These are phyloP conservation scores for Arthrobotrys iridis DNA, from an alignment of 2,329 filamentous ascomycete genomes.

Conservation along the genomic window DNA sequence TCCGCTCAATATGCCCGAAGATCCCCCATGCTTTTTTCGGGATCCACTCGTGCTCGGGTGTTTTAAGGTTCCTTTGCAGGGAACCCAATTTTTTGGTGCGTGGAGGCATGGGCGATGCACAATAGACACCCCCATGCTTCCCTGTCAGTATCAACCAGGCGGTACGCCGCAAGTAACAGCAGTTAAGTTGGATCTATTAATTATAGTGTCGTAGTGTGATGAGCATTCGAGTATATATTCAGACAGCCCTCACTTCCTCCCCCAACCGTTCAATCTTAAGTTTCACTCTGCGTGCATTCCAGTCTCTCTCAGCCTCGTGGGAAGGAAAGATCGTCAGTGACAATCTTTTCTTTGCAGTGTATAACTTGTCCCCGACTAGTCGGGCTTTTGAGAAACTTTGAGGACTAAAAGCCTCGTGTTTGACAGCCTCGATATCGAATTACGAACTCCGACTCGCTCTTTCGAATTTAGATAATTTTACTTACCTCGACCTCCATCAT, in stretches of 20 bases:
- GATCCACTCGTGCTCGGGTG: constrained; percentile 52
- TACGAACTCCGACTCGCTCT: background rate
- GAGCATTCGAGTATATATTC: constrained; percentile 48
- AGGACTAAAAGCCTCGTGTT: constrained; percentile 30
- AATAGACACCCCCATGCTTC: constrained; percentile 33
- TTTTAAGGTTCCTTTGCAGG: constrained; percentile 54
- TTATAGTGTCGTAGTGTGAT: background rate
- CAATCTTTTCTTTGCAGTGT: constrained; percentile 45
- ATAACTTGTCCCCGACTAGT: background rate
- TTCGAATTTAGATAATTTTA: background rate
- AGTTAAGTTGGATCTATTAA: constrained; percentile 5
- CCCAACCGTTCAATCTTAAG: constrained; percentile 21
- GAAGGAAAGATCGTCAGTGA: constrained; percentile 44
- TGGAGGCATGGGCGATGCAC: constrained; percentile 49
- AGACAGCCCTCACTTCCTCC: constrained; percentile 26
- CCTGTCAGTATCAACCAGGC: constrained; percentile 15
- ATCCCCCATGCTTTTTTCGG: constrained; percentile 54
- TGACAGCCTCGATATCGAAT: constrained; percentile 22
- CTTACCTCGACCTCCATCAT: constrained; percentile 14
- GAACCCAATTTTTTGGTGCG: constrained; percentile 40
- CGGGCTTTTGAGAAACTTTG: constrained; percentile 47
- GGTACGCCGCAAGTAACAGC: background rate
- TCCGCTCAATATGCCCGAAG: constrained; percentile 30
- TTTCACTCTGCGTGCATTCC: constrained; percentile 40
- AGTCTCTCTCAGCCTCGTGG: constrained; percentile 34